A percentile compares a stretch with the other conserved stretches of the same genome.
These are phyloP conservation scores for Benincasa hispida DNA, from an alignment of 306 rosid species.

Conservation along the genomic window DNA sequence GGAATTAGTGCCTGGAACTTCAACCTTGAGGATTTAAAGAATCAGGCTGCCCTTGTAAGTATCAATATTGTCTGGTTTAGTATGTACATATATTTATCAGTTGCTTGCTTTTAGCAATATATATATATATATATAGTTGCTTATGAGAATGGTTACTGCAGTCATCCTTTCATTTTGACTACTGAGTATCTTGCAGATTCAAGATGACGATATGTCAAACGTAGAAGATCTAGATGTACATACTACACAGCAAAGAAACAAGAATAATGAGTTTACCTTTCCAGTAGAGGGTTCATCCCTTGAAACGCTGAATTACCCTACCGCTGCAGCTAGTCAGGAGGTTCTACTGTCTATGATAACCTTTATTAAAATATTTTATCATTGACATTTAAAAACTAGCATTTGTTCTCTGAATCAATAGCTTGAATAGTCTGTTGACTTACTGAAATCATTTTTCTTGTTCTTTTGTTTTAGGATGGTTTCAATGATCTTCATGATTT, in stretches of 20 bases:
- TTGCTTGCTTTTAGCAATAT: neutral
- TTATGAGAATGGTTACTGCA: neutral
- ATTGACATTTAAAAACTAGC: neutral
- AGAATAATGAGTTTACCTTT: slow-evolving; percentile 23
- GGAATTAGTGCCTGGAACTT: slow-evolving; percentile 99
- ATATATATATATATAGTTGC: no score
- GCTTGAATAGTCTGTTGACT: neutral
- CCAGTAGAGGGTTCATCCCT: slow-evolving; percentile 27
- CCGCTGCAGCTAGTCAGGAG: slow-evolving; percentile 42
- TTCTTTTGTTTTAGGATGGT: slow-evolving; percentile 53
- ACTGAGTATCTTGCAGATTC: slow-evolving; percentile 49
- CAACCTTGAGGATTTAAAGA: slow-evolving; percentile 89
- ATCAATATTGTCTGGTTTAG: neutral
- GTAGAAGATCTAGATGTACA: slow-evolving; percentile 35
- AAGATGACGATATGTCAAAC: slow-evolving; percentile 50
- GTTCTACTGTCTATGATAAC: slow-evolving; percentile 23
- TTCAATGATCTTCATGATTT: slow-evolving; percentile 59
- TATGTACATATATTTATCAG: neutral
- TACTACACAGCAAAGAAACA: slow-evolving; percentile 27
- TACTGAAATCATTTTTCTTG: neutral
- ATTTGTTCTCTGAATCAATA: neutral
- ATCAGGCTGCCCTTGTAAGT: slow-evolving; percentile 96
- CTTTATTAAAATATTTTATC: neutral
- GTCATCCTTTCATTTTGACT: slow-evolving; percentile 8
- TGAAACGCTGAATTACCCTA: slow-evolving; percentile 36